Conservation (phyloP, 441 rosid species). For the Manihot esculenta region DNA sequence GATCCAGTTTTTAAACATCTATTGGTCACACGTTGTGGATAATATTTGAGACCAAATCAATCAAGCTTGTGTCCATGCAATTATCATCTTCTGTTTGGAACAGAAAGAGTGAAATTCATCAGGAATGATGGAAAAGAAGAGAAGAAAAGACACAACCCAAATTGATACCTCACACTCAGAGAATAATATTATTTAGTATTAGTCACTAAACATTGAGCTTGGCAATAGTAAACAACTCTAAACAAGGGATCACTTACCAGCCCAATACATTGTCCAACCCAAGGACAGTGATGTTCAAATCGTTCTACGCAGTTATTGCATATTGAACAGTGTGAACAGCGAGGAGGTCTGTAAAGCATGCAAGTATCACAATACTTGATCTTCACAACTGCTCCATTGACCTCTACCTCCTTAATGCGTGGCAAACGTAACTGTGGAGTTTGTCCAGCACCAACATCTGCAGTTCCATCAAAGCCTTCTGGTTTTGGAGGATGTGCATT, state of each 20-base stretch:
- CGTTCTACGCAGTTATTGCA: conserved; percentile 95
- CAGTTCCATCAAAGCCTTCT: conserved; percentile 60
- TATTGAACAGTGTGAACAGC: conserved; percentile 96
- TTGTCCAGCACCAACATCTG: conserved; percentile 57
- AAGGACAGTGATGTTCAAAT: conserved; percentile 99
- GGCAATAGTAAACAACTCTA: background rate
- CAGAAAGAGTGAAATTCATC: too few relatives aligned
- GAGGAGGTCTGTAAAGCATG: conserved; percentile 96
- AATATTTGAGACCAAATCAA: background rate
- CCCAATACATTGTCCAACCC: conserved; percentile 99
- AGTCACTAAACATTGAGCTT: background rate
- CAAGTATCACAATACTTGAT: conserved; percentile 96
- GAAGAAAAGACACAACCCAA: background rate
- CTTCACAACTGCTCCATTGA: conserved; percentile 76
- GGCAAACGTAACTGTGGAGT: conserved; percentile 79
- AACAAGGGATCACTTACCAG: conserved; percentile 46
- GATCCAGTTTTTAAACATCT: background rate
- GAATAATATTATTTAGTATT: background rate
- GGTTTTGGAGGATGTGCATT: conserved; percentile 89
- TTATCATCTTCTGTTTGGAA: background rate
- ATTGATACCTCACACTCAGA: background rate
- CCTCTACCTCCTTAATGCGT: conserved; percentile 71
- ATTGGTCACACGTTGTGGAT: background rate
- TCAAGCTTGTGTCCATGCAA: conserved; percentile 1
- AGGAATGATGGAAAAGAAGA: too few relatives aligned